A percentile compares a stretch with the other conserved stretches of the same genome.
phyloP scores from a whole-genome alignment of 2,329 filamentous ascomycete genomes.

The Didymella exigua region DNA sequence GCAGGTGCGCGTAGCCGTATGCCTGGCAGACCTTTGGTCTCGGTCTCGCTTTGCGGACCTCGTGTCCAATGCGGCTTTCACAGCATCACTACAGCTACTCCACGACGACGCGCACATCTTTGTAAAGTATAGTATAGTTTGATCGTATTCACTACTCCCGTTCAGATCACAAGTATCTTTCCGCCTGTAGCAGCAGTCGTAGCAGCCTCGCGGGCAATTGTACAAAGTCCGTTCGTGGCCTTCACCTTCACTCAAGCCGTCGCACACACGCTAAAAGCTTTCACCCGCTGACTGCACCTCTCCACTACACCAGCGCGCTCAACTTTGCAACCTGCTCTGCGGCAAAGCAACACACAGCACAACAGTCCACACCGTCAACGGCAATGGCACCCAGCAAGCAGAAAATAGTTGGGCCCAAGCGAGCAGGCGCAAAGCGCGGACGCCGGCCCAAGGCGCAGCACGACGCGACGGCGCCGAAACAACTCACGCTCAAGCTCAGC shows the following conservation, averaged over 20 bases:
- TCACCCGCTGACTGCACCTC: not conserved
- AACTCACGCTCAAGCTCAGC: not conserved
- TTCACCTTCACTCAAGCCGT: conserved; percentile 1
- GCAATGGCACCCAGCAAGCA: conserved; percentile 6
- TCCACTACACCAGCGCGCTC: not conserved
- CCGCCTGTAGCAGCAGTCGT: not conserved
- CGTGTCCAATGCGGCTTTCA: not conserved
- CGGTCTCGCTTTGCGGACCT: too few relatives aligned
- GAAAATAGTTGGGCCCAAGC: conserved; percentile 1
- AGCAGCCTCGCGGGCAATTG: not conserved
- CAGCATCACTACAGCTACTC: not conserved
- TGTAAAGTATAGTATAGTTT: not conserved
- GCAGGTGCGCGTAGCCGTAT: not conserved
- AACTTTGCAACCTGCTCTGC: not conserved
- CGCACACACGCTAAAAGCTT: not conserved
- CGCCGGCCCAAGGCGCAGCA: not conserved
- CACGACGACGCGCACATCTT: not conserved
- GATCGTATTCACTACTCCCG: not conserved
- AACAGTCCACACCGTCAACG: not conserved
- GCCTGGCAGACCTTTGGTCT: too few relatives aligned
- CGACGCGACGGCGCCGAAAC: not conserved
- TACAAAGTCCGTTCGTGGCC: too few relatives aligned
- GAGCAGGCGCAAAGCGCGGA: not conserved
- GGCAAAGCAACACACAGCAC: not conserved
- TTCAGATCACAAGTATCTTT: not conserved